Evolutionary conservation across 768 basidiomycete genomes (phyloP), one percentile per base, ranked within the genome.

Genomic region (Naganishia onofrii): DNA sequence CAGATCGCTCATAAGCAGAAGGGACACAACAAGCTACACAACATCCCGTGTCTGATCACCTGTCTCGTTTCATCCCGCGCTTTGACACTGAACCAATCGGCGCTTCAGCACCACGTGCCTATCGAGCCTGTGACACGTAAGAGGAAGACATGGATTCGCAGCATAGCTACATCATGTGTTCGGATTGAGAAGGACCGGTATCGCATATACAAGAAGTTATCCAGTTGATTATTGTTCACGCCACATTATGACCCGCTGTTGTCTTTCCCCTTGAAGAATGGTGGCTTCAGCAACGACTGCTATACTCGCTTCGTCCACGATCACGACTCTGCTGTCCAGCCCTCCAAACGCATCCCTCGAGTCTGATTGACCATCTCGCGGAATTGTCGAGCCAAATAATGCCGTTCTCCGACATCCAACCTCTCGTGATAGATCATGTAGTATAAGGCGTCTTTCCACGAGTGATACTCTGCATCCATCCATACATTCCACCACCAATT

Each of bases 131-230:
- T n/a, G n/a, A 15, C 42, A 42, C 42, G 42, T 42, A 15, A 8
- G 7, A 42, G 42, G 15, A 42, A 10, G 42, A 42, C 12, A 10
- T 8, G 15, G 15, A 42, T n/a, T n/a, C n/a, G n/a, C n/a, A n/a
- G n/a, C n/a, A n/a, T n/a, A n/a, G n/a, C n/a, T n/a, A n/a, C n/a
- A n/a, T n/a, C n/a, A n/a, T n/a, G 42, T 2, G 15, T 42, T 42
- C 42, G 13, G 2, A 42, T 42, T 42, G 42, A 42, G 15, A 15
- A 42, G 2, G 9, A 17, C 42, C 2, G 15, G 42, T 51, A 51
- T 51, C 48, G 48, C 48, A 51, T 51, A n/a, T 51, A 51, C 48
- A 51, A n/a, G 48, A 51, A 51, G 48, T 51, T 51, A 51, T n/a
- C n/a, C 48, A 51, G 6, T 8, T n/a, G 21, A 51, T 26, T 26